Evolutionary conservation across 768 basidiomycete species (phyloP), one percentile per base, ranked within the genome.

Genomic region (Serendipita vermifera): DNA sequence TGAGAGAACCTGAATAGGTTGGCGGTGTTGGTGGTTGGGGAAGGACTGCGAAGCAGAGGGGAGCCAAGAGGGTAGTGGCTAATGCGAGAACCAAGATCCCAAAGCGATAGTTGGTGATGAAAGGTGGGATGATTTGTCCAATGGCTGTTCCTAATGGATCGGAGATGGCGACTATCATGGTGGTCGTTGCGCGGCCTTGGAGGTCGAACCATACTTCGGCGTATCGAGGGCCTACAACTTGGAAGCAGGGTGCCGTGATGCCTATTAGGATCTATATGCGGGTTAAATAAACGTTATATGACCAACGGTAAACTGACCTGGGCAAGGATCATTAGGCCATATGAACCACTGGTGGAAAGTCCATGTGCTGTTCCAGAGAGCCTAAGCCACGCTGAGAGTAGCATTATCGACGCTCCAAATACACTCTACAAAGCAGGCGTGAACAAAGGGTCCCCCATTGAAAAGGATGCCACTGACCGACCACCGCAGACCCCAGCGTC

Each of bases 151-250:
- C 71, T 39, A 80, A 1, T 77, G 33, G 55, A 70, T 22, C 32
- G 73, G 76, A 69, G 27, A 79, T 62, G 6, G 77, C 71, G 54
- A 80, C 70, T 33, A 75, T 41, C 77, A 78, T 78, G n/a, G 78
- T 91, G 11, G 85, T 85, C 0, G 87, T 89, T 2, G 84, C 88
- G 38, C 88, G 75, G 13, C 82, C 80, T 58, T 77, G 72, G 43
- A 88, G 68, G 59, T 84, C 80, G 62, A 91, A 91, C 88, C 88
- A 91, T 31, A 70, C 77, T 64, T 91, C 85, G 0, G 87, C 88
- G 67, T 83, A 91, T 54, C 78, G 81, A 1, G 88, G 85, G 3
- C 83, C 84, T 6, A 89, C 69, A 24, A 90, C 77, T 68, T 87
- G 86, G 66, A 79, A 89, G 13, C 82, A 70, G 2, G 87, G 80